Evolutionary conservation across 495 filamentous ascomycete genomes (phyloP), one percentile per base, ranked within the genome.

Genomic region (Terfezia boudieri): DNA sequence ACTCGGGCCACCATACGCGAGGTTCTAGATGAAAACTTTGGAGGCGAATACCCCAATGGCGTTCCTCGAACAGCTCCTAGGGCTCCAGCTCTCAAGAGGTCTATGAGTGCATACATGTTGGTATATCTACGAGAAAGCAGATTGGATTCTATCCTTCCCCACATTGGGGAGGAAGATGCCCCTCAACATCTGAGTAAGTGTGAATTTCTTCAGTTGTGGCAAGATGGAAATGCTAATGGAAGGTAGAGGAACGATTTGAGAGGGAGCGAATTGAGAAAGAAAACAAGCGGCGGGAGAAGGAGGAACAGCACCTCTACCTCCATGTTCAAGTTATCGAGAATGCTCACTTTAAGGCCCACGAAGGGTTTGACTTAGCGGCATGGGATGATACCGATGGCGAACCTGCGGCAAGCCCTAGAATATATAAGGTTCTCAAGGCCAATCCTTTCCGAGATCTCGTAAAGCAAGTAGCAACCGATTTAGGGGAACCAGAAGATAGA

Each of bases 11-110:
- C 86, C 5, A 81, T 83, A 66, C 81, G 83, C 55, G 90, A 99
- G 66, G 87, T 88, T 4, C 69, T 95, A 26, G 88, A 96, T 64
- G 90, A 99, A 46, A 99, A 96, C 67, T 99, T 83, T 67, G 90
- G 90, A 48, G 90, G 92, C 37, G 85, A 90, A 59, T 92, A 84
- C 64, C 67, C 71, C 9, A 82, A 83, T 57, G 81, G 81, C 11
- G 66, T 69, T 17, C 83, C 81, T 59, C 80, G 76, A 7, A 81
- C 81, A 60, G 80, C 80, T 9, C 49, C 16, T 20, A 71, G 79
- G 26, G 75, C 73, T 23, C 68, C 76, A 58, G 82, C 81, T 9
- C 75, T 77, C 2, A 84, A 84, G 64, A 71, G 78, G 17, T 83
- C 80, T 1, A 85, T 82, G 68, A 80, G 73, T 61, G 92, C 90